Evolutionary conservation across 1,284 basidiomycete genomes (phyloP).

Genomic region (Ceratobasidium sp.): DNA sequence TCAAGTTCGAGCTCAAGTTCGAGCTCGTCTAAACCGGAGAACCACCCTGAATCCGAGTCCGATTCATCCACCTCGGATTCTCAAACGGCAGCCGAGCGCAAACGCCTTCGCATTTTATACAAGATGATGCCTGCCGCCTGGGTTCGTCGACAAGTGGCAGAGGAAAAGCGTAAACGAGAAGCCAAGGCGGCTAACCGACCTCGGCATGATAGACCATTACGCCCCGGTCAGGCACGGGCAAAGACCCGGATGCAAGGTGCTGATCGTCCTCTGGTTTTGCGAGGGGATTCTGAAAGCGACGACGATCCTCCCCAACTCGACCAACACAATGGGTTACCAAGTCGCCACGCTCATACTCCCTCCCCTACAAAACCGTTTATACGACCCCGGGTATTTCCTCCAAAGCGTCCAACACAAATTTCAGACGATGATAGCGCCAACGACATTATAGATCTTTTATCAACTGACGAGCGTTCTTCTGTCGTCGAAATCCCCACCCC

Average conservation of each 20-base stretch:
- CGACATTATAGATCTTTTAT: conserved; percentile 29
- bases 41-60: neutral
- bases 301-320: neutral
- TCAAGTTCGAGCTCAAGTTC: neutral
- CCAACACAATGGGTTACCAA: neutral
- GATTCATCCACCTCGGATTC: conserved; percentile 13
- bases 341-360: neutral
- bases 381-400: conserved; percentile 9
- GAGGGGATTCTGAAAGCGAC: conserved; percentile 33
- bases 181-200: neutral
- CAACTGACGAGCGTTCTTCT: conserved; percentile 19
- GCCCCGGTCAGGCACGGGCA: neutral
- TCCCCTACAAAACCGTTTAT: neutral
- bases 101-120: conserved; percentile 23
- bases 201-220: neutral
- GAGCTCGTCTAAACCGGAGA: neutral
- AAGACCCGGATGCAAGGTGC: neutral
- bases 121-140: conserved; percentile 37
- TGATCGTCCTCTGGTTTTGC: conserved; percentile 6
- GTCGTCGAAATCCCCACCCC: neutral
- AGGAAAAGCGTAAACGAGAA: conserved; percentile 8
- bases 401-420: neutral
- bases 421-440: conserved; percentile 11
- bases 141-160: conserved; percentile 22
- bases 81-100: conserved; percentile 12